Evolutionary conservation across 2,329 filamentous ascomycete species (phyloP), one percentile per base, ranked within the genome.

Genomic region (Fusarium xyrophilum): DNA sequence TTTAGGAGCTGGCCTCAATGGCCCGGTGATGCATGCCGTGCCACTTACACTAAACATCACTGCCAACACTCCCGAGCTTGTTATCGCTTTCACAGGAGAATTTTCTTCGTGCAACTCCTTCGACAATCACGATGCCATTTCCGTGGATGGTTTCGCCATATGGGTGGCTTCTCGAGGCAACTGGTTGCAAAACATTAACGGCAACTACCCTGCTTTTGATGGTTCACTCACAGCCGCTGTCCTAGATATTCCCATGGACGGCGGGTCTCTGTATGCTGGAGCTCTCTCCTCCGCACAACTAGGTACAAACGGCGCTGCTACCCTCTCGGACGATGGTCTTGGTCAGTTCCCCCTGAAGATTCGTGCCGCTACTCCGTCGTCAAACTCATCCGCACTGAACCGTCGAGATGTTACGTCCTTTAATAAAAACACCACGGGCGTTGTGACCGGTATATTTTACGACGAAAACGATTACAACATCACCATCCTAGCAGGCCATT

Each of bases 401-500:
- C 87, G 88, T 69, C 84, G 88, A 10, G 82, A 83, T 44, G 76
- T 79, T 4, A 58, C 79, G 9, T 70, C 77, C 12, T 77, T 79
- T 40, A 77, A 75, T 47, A 78, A 79, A 19, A 78, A 79, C n/a
- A 79, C 86, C 12, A 85, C 85, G 5, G 93, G 93, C 32, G 89
- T 97, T n/a, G 84, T 90, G 25, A 88, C 91, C 11, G 96, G 93
- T 32, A 81, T 89, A 4, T 97, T 96, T 75, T 93, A 97, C 77
- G 86, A 85, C 39, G 83, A 85, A 19, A 87, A 88, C 66, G 83
- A 82, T 61, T 86, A 88, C 67, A 97, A 97, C 78, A 84, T 96
- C 59, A 98, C 96, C 1, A 87, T 98, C 39, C 84, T 98, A 30
- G 96, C 90, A 50, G 96, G 96, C 2, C 93, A 93, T 73, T 99